These are phyloP conservation scores for Orbilia javanica DNA, from an alignment of 2,329 filamentous ascomycete species.

Conservation along the genomic window DNA sequence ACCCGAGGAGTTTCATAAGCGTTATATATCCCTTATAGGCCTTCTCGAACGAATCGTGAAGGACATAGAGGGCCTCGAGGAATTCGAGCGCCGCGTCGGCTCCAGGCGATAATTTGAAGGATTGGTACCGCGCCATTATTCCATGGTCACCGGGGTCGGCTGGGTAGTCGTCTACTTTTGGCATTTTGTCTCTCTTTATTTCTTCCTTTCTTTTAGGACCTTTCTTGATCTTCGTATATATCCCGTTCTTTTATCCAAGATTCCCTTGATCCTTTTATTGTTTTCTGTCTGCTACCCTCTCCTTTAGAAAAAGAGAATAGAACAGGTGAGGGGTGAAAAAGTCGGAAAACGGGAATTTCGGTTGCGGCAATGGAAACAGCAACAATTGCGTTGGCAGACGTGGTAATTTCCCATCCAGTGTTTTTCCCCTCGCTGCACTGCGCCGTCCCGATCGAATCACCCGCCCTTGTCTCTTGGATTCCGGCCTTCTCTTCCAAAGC, in stretches of 20 bases:
- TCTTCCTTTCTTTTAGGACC: too few relatives aligned
- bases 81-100: constrained; percentile 49
- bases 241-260: too few relatives aligned
- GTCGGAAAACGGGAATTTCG: neutral
- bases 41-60: constrained; percentile 36
- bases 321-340: neutral
- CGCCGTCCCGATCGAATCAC: neutral
- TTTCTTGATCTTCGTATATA: too few relatives aligned
- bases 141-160: constrained; percentile 37
- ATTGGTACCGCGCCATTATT: constrained; percentile 50
- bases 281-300: neutral
- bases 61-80: constrained; percentile 34
- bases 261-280: neutral
- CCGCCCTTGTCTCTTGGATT: too few relatives aligned
- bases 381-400: neutral
- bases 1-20: constrained; percentile 32
- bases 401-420: neutral
- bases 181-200: neutral
- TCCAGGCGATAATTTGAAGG: constrained; percentile 46
- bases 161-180: constrained; percentile 36
- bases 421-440: neutral
- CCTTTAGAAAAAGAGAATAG: too few relatives aligned
- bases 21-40: constrained; percentile 38
- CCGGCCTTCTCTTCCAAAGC: too few relatives aligned
- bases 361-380: too few relatives aligned